These are phyloP conservation scores for Tylopilus balloui DNA, from an alignment of 768 basidiomycete genomes.

Conservation along the genomic window DNA sequence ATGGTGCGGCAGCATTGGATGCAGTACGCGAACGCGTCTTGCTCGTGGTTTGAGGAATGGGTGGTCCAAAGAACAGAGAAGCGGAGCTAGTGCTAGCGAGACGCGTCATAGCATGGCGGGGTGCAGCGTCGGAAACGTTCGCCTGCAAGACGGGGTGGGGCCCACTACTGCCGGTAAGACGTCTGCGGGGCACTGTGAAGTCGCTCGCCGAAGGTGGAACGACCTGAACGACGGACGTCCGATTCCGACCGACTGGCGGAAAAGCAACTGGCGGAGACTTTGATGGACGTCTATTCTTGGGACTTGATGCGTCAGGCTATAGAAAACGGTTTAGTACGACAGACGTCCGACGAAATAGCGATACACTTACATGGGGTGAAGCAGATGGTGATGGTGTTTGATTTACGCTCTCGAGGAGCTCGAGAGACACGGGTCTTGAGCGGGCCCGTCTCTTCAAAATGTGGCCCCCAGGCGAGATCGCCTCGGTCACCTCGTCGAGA, in stretches of 20 bases:
- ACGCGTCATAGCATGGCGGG: conserved; percentile 43
- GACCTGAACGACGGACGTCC: conserved; percentile 33
- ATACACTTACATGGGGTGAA: conserved; percentile 27
- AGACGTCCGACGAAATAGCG: not conserved
- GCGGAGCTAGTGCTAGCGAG: conserved; percentile 52
- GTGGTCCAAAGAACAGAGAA: conserved; percentile 61
- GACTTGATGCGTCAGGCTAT: conserved; percentile 18
- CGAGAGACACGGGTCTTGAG: conserved; percentile 64
- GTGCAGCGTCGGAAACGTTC: conserved; percentile 15
- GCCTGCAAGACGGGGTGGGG: conserved; percentile 32
- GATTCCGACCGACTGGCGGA: conserved; percentile 39
- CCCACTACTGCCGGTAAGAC: conserved; percentile 40
- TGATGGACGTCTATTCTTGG: conserved; percentile 5
- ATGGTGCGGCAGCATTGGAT: conserved; percentile 14
- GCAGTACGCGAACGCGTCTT: conserved; percentile 24
- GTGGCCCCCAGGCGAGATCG: conserved; percentile 73
- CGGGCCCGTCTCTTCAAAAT: conserved; percentile 71
- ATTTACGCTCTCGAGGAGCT: conserved; percentile 51
- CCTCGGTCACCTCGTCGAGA: conserved; percentile 59
- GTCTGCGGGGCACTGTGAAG: conserved; percentile 53
- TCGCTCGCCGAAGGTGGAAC: conserved; percentile 44
- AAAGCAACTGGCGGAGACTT: conserved; percentile 27
- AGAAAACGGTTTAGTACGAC: not conserved
- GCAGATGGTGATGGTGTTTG: conserved; percentile 40
- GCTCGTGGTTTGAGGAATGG: conserved; percentile 29